Evolutionary conservation across 495 filamentous ascomycete species (phyloP).

Genomic region (Friedmanniomyces endolithicus): DNA sequence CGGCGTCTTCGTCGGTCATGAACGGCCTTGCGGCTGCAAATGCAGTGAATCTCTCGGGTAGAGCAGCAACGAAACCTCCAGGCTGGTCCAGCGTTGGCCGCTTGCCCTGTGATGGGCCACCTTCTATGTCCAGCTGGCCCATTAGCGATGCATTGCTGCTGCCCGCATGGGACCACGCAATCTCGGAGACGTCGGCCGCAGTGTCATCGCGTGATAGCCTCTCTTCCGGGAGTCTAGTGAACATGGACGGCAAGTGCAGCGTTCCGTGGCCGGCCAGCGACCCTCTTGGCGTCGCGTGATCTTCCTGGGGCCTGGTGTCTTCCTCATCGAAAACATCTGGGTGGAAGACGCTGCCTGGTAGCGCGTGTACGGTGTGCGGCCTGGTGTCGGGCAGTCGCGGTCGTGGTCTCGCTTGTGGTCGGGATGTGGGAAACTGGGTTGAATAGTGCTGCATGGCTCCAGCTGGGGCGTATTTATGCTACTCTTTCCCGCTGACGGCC

Average conservation of each 20-base stretch:
- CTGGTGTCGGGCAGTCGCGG: not conserved
- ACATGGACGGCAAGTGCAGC: not conserved
- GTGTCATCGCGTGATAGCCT: conserved; percentile 12
- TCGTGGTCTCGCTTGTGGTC: not conserved
- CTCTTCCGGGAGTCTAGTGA: not conserved
- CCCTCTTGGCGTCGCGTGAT: conserved; percentile 2
- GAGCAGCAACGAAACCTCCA: not conserved
- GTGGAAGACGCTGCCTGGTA: not conserved
- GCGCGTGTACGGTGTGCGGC: conserved; percentile 12
- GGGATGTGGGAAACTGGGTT: not conserved
- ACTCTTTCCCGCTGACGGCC: too few species aligned
- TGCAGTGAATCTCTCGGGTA: not conserved
- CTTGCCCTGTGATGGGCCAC: not conserved
- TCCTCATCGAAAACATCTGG: not conserved
- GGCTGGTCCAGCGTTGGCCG: too few species aligned
- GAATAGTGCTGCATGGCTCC: not conserved
- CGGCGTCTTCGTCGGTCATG: not conserved
- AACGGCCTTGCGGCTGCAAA: not conserved
- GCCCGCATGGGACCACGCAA: not conserved
- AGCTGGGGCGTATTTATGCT: not conserved
- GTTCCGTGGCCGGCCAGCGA: not conserved
- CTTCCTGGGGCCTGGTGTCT: not conserved
- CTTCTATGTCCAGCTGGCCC: not conserved
- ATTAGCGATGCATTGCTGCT: too few species aligned
- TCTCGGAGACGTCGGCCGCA: not conserved